Conservation (phyloP, 1,284 basidiomycete genomes). For the Malassezia yamatoensis region DNA sequence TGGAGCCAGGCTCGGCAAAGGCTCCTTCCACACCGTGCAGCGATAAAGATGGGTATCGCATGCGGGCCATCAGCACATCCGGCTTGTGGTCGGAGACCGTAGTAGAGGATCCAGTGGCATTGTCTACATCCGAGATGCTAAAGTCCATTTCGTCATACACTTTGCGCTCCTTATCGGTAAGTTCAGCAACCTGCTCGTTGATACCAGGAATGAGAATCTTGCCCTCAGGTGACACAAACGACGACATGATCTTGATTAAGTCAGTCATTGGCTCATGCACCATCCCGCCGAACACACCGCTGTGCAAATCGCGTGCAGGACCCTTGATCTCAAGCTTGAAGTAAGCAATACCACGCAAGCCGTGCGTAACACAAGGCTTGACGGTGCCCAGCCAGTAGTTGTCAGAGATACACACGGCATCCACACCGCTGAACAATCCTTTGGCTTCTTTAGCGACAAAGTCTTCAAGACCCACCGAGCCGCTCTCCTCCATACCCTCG, state of each 20-base stretch:
- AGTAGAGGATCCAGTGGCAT: conserved; percentile 65
- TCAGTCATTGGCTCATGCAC: conserved; percentile 58
- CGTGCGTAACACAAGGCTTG: conserved; percentile 49
- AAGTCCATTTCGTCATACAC: conserved; percentile 50
- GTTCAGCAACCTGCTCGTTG: conserved; percentile 70
- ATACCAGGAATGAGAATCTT: conserved; percentile 83
- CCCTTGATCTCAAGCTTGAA: conserved; percentile 75
- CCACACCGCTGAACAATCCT: conserved; percentile 78
- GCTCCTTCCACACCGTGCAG: conserved; percentile 96
- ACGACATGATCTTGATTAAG: conserved; percentile 55
- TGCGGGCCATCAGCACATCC: conserved; percentile 72
- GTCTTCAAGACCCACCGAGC: conserved; percentile 83
- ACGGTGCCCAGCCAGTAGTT: conserved; percentile 49
- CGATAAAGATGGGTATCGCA: conserved; percentile 67
- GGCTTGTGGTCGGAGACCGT: conserved; percentile 72
- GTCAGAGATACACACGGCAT: conserved; percentile 77
- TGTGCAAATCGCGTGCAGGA: conserved; percentile 81
- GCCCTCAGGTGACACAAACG: conserved; percentile 71
- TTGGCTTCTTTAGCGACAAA: conserved; percentile 72
- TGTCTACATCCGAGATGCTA: conserved; percentile 61
- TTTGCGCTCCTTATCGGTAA: conserved; percentile 68
- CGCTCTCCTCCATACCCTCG: conserved; percentile 95
- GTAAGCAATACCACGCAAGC: conserved; percentile 70
- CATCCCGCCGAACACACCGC: conserved; percentile 53
- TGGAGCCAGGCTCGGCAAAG: conserved; percentile 60